Percentiles rank a stretch among this genome's conserved stretches.
Evolutionary conservation across 2,329 filamentous ascomycete genomes (phyloP).

Genomic region (Diaporthe longicolla): DNA sequence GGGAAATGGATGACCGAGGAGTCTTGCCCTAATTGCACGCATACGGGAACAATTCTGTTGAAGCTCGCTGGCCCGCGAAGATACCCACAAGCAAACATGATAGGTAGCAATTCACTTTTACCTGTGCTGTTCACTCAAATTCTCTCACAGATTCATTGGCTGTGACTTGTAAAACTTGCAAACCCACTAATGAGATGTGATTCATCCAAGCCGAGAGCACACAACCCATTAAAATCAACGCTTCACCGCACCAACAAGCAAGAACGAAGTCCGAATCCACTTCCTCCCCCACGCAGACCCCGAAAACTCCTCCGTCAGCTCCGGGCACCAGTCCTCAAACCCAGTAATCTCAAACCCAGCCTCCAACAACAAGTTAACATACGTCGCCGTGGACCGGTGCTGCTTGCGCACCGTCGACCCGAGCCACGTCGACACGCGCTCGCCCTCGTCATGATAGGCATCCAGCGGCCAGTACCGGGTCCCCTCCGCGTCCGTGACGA

Average conservation of each 20-base stretch:
- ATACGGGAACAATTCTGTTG: not conserved
- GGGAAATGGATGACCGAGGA: not conserved
- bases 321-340: not conserved
- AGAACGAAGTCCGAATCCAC: not conserved
- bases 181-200: not conserved
- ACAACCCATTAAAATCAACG: not conserved
- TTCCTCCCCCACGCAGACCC: not conserved
- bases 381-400: slow-evolving; percentile 4
- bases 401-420: not conserved
- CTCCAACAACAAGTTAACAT: not conserved
- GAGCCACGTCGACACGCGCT: not conserved
- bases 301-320: not conserved
- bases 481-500: not conserved
- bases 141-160: no score
- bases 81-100: slow-evolving; percentile 16
- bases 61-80: slow-evolving; percentile 8
- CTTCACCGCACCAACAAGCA: not conserved
- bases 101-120: not conserved
- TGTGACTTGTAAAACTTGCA: not conserved
- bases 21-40: slow-evolving; percentile 1
- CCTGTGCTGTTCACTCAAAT: not conserved
- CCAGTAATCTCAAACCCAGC: not conserved
- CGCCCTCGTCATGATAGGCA: slow-evolving; percentile 1
- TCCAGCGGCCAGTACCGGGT: not conserved
- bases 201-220: not conserved